Evolutionary conservation across 441 rosid genomes (phyloP).

Genomic region (Syzygium malaccense): DNA sequence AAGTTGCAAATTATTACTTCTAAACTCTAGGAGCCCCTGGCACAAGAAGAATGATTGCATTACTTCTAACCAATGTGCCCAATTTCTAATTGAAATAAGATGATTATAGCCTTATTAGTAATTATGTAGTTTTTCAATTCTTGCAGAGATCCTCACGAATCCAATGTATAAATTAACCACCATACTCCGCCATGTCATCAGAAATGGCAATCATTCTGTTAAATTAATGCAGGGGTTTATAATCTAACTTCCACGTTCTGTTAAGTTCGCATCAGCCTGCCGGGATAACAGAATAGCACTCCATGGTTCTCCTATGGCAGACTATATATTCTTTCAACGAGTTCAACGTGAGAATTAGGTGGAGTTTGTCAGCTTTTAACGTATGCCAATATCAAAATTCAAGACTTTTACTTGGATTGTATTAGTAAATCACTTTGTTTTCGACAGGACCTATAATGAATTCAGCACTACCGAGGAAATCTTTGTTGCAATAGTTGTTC

Average conservation of each 20-base stretch:
- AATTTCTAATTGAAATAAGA: neutral
- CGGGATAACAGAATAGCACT: no score
- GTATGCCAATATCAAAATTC: no score
- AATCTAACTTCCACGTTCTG: no score
- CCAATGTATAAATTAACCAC: neutral
- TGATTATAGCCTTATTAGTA: neutral
- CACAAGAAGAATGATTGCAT: neutral
- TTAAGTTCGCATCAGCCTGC: no score
- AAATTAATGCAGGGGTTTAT: no score
- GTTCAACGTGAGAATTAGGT: neutral
- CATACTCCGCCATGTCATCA: no score
- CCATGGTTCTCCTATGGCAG: no score
- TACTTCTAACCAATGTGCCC: neutral
- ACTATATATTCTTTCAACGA: neutral
- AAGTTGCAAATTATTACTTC: neutral
- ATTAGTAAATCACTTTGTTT: neutral
- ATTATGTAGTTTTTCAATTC: neutral
- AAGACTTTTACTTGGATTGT: neutral
- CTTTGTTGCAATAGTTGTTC: neutral
- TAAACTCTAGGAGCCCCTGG: neutral
- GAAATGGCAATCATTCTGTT: no score
- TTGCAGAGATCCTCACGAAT: neutral
- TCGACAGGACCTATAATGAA: no score
- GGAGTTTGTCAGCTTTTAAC: neutral
- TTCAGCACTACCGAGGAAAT: neutral